phyloP scores from a whole-genome alignment of 169 alveolate genomes.

The Besnoitia besnoiti region DNA sequence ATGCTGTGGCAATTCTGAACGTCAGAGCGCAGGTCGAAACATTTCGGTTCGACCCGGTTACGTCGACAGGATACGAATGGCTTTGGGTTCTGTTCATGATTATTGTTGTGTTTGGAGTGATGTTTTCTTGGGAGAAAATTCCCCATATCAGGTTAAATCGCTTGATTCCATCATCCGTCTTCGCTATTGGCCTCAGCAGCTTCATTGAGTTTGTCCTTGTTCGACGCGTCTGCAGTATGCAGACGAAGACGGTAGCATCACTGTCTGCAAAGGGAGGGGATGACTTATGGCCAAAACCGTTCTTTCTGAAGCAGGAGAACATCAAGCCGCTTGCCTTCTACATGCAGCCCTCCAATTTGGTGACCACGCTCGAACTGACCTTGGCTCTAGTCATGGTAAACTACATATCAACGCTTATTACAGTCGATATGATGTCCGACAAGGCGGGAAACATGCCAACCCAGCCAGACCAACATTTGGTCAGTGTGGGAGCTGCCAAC shows the following conservation, averaged over 20 bases:
- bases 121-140: conserved; percentile 37
- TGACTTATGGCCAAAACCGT: conserved; percentile 12
- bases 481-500: conserved; percentile 43
- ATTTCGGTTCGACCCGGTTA: conserved; percentile 39
- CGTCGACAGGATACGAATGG: conserved; percentile 60
- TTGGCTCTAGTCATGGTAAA: conserved; percentile 36
- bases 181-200: conserved; percentile 41
- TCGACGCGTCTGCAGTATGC: not conserved
- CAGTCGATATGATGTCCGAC: conserved; percentile 39
- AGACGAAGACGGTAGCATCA: conserved; percentile 40
- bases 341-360: not conserved
- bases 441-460: not conserved
- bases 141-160: not conserved
- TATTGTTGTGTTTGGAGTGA: conserved; percentile 13
- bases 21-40: conserved; percentile 46
- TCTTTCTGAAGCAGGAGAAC: conserved; percentile 9
- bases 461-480: conserved; percentile 28
- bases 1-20: conserved; percentile 53
- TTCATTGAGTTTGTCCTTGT: conserved; percentile 31
- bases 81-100: conserved; percentile 31
- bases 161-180: conserved; percentile 44
- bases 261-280: not conserved
- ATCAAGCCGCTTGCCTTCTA: not conserved
- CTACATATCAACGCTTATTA: conserved; percentile 44
- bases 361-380: conserved; percentile 35